These are phyloP conservation scores for Ailanthus altissimus DNA, from an alignment of 345 rosid species.

Conservation along the genomic window DNA sequence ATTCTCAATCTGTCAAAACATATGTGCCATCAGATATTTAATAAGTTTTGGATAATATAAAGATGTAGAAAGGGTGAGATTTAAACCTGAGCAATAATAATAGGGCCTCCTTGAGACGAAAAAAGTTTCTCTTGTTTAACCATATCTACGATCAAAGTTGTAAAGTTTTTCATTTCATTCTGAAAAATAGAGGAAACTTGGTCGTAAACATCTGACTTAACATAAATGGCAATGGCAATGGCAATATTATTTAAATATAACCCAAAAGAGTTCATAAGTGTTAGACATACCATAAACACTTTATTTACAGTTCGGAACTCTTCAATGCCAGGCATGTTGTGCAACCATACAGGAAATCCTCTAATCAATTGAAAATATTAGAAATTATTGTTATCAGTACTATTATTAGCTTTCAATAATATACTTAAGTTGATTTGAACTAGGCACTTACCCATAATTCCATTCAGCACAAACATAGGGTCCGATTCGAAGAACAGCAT, in stretches of 20 bases:
- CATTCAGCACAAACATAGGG: constrained; percentile 79
- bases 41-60: too few relatives aligned
- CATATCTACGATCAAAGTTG: constrained; percentile 60
- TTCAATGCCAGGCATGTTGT: constrained; percentile 32
- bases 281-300: constrained; percentile 41
- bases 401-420: neutral
- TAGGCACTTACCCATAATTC: constrained; percentile 50
- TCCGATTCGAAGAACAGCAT: constrained; percentile 61
- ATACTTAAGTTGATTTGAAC: neutral
- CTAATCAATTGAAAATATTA: constrained; percentile 20
- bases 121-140: constrained; percentile 58
- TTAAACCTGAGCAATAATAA: constrained; percentile 68
- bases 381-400: neutral
- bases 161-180: constrained; percentile 79
- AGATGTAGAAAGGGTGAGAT: too few relatives aligned
- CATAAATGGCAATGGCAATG: too few relatives aligned
- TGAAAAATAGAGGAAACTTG: neutral
- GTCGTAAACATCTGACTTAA: too few relatives aligned
- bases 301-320: constrained; percentile 41
- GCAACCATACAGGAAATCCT: constrained; percentile 69
- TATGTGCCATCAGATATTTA: too few relatives aligned
- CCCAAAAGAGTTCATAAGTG: too few relatives aligned
- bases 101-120: constrained; percentile 82
- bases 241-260: too few relatives aligned
- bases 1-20: constrained; percentile 59